Evolutionary conservation across 176 grass and related monocot genomes (phyloP), one percentile per base, ranked within the genome.

Genomic region (Bolboschoenus planiculmis): DNA sequence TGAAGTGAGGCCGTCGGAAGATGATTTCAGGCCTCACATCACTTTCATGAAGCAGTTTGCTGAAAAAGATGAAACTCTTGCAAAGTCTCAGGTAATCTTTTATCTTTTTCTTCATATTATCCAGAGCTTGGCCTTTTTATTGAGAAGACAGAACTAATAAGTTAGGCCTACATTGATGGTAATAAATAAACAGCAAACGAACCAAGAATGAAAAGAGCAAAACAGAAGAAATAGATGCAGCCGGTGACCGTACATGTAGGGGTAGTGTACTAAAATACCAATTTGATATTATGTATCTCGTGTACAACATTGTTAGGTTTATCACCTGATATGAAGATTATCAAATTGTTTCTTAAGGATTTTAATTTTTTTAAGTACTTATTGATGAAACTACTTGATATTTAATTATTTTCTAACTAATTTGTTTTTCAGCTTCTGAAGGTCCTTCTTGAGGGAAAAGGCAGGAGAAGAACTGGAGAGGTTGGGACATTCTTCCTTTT

Each of bases 31-130:
- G 79, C 83, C 85, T 67, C 92, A 98, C 74, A 20, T 37, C 56
- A 78, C 86, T 11, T 87, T 98, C 40, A 87, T 98, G 50, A 89
- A 87, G 84, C 66, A 86, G 23, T 93, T 91, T 21, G 80, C 47
- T 7, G 87, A 91, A 63, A 92, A 73, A 58, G 89, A 95, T 87
- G 15, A 71, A 2, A 67, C 54, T 51, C 85, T 98, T n/a, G 71
- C 79, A 82, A 93, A 90, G 86, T 98, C 89, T 81, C 42, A 90
- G 89, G 96, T 98, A 84, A 44, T 63, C 55, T 40, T 43, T n/a
- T 83, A 20, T 83, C 34, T 11, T 29, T 87, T 54, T 44, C 78
- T 77, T 8, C 56, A 40, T 11, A 87, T 23, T 81, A 44, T 53
- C 4, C 64, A 64, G 39, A 31, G 47, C 44, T 27, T 46, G 54